phyloP scores from a whole-genome alignment of 2,329 filamentous ascomycete species.

The Aureobasidium namibiae region DNA sequence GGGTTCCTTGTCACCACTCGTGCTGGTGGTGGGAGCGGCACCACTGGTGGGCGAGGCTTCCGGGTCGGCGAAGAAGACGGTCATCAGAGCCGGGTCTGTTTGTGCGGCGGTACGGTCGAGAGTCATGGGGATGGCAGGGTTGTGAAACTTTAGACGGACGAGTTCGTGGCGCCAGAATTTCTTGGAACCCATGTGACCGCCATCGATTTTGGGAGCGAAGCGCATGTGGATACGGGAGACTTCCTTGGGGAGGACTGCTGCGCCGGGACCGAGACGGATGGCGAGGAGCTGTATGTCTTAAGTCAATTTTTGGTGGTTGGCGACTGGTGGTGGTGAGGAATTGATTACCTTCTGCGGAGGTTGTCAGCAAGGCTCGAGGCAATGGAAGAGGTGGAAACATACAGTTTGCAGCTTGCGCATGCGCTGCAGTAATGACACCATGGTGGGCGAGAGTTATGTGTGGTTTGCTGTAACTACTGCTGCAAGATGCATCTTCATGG shows the following conservation, averaged over 20 bases:
- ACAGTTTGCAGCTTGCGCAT: conserved; percentile 68
- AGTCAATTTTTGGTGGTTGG: conserved; percentile 19
- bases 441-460: conserved; percentile 24
- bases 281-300: conserved; percentile 52
- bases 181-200: conserved; percentile 66
- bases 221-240: conserved; percentile 68
- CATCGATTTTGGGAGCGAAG: conserved; percentile 54
- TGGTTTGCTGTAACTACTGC: not conserved
- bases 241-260: conserved; percentile 68
- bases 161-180: conserved; percentile 84
- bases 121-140: conserved; percentile 75
- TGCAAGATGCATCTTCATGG: not conserved
- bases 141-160: conserved; percentile 87
- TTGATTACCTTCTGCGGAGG: conserved; percentile 14
- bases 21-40: conserved; percentile 21
- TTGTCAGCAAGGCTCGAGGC: not conserved
- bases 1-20: conserved; percentile 23
- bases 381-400: conserved; percentile 28
- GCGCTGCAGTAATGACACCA: conserved; percentile 56
- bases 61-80: conserved; percentile 50
- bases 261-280: conserved; percentile 74
- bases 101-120: conserved; percentile 60
- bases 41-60: conserved; percentile 22
- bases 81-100: conserved; percentile 51
- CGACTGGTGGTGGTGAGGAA: not conserved